Evolutionary conservation across 1,284 basidiomycete genomes (phyloP), one percentile per base, ranked within the genome.

Genomic region (Microstroma glucosiphilum): DNA sequence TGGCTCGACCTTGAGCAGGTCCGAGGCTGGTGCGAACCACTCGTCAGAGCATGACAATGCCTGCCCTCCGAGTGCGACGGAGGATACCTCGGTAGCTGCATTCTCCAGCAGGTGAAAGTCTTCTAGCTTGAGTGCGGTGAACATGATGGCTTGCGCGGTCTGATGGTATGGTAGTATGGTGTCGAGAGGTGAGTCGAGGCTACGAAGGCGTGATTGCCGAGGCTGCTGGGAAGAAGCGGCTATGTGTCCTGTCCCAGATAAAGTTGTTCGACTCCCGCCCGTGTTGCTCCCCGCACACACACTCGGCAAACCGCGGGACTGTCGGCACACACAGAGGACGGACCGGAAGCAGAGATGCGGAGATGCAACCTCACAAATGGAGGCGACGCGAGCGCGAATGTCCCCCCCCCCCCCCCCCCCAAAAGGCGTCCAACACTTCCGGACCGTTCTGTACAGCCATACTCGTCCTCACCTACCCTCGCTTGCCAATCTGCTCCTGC

Each of bases 1-100:
- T 9, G 75, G 72, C 0, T 64, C 69, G 1, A 75, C 60, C 66
- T 90, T 86, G 69, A 98, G 84, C 23, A 98, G 83, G 80, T 96
- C 88, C 64, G 82, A 85, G 0, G 90, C 91, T 68, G 88, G 86
- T 11, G 91, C 92, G 75, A 98, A 98, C 83, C 97, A 98, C 69
- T 98, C 92, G 80, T 98, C 94, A 6, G 91, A 96, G 60, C 89
- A 87, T 8, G 85, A 83, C 40, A 89, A 79, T 65, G 96, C 83
- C 61, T 83, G 80, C 12, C 87, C 92, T 25, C 92, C 94, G 13
- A 97, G 82, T 0, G 88, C 87, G 17, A 88, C 87, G 69, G 89
- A 91, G 19, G 94, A 96, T 25, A 97, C 85, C 80, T 98, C 96
- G 69, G 72, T 68, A 6, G 75, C 70, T 26, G 64, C 59, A 54